Base-by-base conservation (phyloP, 495 filamentous ascomycete species). In the Penicillium flavigenum region DNA sequence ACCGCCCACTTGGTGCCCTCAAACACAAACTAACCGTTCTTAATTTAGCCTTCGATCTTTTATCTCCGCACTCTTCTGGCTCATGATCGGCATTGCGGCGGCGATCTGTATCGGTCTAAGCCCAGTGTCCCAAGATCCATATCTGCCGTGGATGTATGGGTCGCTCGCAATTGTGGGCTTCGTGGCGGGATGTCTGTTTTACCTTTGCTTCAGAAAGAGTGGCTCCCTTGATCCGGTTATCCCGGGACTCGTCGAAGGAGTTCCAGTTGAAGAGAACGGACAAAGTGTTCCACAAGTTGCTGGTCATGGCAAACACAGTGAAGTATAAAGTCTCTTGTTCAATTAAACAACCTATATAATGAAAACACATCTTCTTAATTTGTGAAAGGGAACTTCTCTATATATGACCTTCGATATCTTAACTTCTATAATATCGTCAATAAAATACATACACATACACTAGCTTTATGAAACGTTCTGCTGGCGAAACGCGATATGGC, bases 101-200 rank as follows among this genome's bases (percentile, higher is more conserved):
- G 63, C 62, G 1, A 60, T 75, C 19, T 67, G 63, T 9, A 66
- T 72, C 9, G 71, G 53, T 12, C 60, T 74, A 0, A 62, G 60
- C 12, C 69, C 72, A 5, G 57, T 72, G 3, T 63, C 69, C 0
- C 56, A 62, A 43, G 64, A 73, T 54, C 72, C 70, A 0, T 51
- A 69, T 41, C 67, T 86, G 34, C 75, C 79, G 0, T 81, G 76
- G 72, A 80, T 83, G 62, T 86, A 83, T 59, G 73, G 45, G 73
- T 50, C 80, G 69, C 43, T 72, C 66, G 50, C 38, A 14, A 51
- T 63, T 55, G 59, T 64, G 12, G 51, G 50, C 3, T 58, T 58
- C 27, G 39, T 61, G 5, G 62, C 58, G 0, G 62, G 62, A 3
- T 29, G 53, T 48, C 1, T 56, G 16, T 64, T 63, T 38, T 63